Evolutionary conservation across 164 flowering plant genomes (phyloP).

Genomic region (Amborella trichopoda): DNA sequence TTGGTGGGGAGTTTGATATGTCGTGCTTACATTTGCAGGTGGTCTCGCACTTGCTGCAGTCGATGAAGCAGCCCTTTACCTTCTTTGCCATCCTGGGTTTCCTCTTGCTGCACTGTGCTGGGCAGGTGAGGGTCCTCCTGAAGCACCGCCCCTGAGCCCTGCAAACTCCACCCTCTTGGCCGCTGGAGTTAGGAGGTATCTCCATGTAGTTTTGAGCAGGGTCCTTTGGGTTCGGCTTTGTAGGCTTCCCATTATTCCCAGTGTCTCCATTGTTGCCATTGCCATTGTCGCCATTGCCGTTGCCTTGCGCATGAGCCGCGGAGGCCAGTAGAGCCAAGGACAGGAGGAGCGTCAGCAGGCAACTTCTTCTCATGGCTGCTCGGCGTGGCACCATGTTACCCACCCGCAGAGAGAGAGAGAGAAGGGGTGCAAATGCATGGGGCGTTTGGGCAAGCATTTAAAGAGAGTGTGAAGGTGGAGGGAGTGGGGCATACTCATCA

Average conservation of each 20-base stretch:
- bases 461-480: too few species aligned
- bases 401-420: too few species aligned
- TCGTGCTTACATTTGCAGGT: conserved; percentile 58
- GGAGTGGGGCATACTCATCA: too few species aligned
- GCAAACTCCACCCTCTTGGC: conserved; percentile 30
- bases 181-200: too few species aligned
- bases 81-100: conserved; percentile 43
- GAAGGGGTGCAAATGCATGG: too few species aligned
- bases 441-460: too few species aligned
- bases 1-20: too few species aligned
- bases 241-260: background rate
- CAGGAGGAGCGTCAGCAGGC: conserved; percentile 7
- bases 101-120: conserved; percentile 33
- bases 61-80: conserved; percentile 42
- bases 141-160: conserved; percentile 20
- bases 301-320: conserved; percentile 4
- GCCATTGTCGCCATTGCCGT: conserved; percentile 6
- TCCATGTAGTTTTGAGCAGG: too few species aligned
- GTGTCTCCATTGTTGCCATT: conserved; percentile 5
- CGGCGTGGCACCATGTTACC: too few species aligned
- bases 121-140: conserved; percentile 28
- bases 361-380: too few species aligned
- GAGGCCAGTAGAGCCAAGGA: conserved; percentile 7
- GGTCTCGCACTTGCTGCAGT: conserved; percentile 54
- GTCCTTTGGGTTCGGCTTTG: too few species aligned